Evolutionary conservation across 129 eudicot species (phyloP).

Genomic region (Ambrosia artemisiifolia): DNA sequence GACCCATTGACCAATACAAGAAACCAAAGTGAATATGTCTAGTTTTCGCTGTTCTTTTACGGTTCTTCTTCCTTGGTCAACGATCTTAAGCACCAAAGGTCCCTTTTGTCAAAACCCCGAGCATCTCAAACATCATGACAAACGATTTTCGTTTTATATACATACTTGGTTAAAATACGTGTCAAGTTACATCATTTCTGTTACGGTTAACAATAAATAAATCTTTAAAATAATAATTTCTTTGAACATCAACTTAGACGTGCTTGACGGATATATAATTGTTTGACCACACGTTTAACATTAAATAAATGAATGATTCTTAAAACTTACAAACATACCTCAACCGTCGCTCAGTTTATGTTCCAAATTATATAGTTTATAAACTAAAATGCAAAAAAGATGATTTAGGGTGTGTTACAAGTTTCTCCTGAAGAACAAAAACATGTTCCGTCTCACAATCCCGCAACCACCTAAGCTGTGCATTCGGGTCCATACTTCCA

Average conservation of each 20-base stretch:
- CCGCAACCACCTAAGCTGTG: conserved; percentile 17
- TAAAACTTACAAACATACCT: background rate
- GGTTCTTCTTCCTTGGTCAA: no score
- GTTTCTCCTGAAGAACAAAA: conserved; percentile 15
- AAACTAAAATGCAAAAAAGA: conserved; percentile 19
- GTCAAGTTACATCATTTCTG: no score
- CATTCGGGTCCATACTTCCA: conserved; percentile 10
- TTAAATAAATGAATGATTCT: background rate
- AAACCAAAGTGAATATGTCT: no score
- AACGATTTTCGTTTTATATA: no score
- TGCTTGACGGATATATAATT: background rate
- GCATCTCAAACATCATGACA: no score
- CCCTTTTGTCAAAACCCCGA: no score
- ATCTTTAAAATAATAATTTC: no score
- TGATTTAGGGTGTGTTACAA: conserved; percentile 14
- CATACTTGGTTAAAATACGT: no score
- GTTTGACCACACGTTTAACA: background rate
- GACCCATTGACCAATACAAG: no score
- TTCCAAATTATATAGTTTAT: background rate
- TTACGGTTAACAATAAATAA: background rate
- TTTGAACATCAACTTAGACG: no score
- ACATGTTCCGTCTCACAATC: background rate
- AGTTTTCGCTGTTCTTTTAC: no score
- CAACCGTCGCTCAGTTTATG: background rate
- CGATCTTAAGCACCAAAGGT: no score